Percentiles rank a stretch among this genome's conserved stretches.
These are phyloP conservation scores for Chalaropsis thielavioides DNA, from an alignment of 2,329 filamentous ascomycete species.

Conservation along the genomic window DNA sequence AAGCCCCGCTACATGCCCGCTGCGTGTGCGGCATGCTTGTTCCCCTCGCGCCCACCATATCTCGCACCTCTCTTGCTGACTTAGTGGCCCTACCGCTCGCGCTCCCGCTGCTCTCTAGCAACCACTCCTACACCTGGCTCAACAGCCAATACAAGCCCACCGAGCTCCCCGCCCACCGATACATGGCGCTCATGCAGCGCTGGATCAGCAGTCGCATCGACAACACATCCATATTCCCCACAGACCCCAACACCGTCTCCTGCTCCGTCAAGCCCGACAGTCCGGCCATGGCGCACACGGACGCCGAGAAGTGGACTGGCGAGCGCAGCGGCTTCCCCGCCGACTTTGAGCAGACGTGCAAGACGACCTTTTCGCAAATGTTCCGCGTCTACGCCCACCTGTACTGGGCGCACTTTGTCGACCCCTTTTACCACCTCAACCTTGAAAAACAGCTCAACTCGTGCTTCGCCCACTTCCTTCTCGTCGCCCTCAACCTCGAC, in stretches of 20 bases:
- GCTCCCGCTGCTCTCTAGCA: conserved; percentile 26
- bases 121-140: conserved; percentile 74
- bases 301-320: conserved; percentile 51
- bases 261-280: conserved; percentile 38
- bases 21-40: background rate
- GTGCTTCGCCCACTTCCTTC: conserved; percentile 57
- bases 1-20: background rate
- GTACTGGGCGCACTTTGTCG: conserved; percentile 71
- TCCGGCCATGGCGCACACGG: conserved; percentile 30
- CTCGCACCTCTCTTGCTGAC: background rate
- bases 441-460: conserved; percentile 55
- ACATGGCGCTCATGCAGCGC: conserved; percentile 71
- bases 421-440: conserved; percentile 58
- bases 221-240: conserved; percentile 64
- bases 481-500: conserved; percentile 51
- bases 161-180: conserved; percentile 66
- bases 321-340: conserved; percentile 69
- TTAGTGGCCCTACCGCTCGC: no score
- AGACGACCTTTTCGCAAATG: conserved; percentile 75
- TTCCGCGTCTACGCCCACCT: conserved; percentile 82
- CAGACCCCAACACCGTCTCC: conserved; percentile 47
- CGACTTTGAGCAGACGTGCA: conserved; percentile 63
- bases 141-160: conserved; percentile 62
- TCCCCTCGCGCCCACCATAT: background rate
- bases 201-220: conserved; percentile 78